These are phyloP conservation scores for Senecio squalidus DNA, from an alignment of 140 eudicot species.

Conservation along the genomic window DNA sequence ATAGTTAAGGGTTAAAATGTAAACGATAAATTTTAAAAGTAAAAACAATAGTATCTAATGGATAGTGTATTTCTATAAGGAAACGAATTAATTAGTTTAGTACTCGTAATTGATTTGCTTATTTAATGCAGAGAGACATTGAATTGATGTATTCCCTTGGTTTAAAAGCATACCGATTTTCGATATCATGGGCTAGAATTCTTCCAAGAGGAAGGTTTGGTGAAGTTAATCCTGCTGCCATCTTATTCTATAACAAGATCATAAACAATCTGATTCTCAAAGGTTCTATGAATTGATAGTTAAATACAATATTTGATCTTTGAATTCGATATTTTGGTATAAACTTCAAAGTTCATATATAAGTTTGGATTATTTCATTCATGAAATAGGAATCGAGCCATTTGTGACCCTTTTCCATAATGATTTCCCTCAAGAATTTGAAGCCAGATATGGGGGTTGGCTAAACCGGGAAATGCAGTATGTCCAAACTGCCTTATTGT, in stretches of 20 bases:
- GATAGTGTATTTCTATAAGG: too few relatives aligned
- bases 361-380: neutral
- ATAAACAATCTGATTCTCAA: constrained; percentile 42
- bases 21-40: too few relatives aligned
- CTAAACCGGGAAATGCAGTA: constrained; percentile 68
- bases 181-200: constrained; percentile 70
- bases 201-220: constrained; percentile 70
- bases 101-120: too few relatives aligned
- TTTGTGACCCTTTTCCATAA: constrained; percentile 52
- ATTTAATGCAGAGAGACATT: constrained; percentile 40
- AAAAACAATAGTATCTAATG: too few relatives aligned
- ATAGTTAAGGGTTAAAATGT: too few relatives aligned
- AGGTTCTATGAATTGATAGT: constrained; percentile 27
- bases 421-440: constrained; percentile 64
- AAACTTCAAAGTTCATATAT: too few relatives aligned
- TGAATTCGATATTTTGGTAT: constrained; percentile 1
- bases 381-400: constrained; percentile 49
- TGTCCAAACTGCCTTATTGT: neutral
- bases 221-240: constrained; percentile 40
- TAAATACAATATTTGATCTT: neutral
- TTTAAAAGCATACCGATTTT: constrained; percentile 46
- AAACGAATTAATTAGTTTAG: too few relatives aligned
- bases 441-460: constrained; percentile 60
- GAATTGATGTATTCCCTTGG: constrained; percentile 55
- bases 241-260: constrained; percentile 44